A percentile compares a stretch with the other conserved stretches of the same genome.
These are phyloP conservation scores for Coleophoma cylindrospora DNA, from an alignment of 2,329 filamentous ascomycete species.

Conservation along the genomic window DNA sequence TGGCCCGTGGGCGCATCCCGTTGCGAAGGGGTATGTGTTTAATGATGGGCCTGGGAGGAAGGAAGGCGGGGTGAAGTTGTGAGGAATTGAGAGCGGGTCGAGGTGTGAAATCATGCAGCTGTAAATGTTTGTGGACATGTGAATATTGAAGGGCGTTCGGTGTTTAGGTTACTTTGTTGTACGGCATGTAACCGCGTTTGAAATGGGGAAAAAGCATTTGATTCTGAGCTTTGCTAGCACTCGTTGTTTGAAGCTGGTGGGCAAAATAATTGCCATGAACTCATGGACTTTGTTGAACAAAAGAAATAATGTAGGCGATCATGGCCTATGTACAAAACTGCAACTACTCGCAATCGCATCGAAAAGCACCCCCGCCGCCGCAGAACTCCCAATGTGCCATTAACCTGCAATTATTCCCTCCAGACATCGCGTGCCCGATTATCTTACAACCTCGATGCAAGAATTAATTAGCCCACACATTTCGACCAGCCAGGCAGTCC, in stretches of 20 bases:
- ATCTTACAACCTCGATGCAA: not conserved
- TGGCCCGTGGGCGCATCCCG: constrained; percentile 36
- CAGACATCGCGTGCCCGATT: not conserved
- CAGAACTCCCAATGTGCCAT: constrained; percentile 6
- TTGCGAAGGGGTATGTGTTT: constrained; percentile 58
- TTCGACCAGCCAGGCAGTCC: constrained; percentile 52
- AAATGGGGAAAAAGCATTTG: too few relatives aligned
- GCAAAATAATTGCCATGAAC: not conserved
- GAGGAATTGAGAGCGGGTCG: constrained; percentile 12
- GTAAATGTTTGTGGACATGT: too few relatives aligned
- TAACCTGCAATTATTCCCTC: not conserved
- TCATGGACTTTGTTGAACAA: not conserved
- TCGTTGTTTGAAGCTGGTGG: not conserved
- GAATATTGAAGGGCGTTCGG: too few relatives aligned
- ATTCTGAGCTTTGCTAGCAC: not conserved
- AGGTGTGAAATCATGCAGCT: too few relatives aligned
- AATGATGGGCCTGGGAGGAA: constrained; percentile 34
- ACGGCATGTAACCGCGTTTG: too few relatives aligned
- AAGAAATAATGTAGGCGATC: not conserved
- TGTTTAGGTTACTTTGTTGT: too few relatives aligned
- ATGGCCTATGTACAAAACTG: not conserved
- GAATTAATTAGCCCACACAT: constrained; percentile 16
- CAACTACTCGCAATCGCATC: not conserved
- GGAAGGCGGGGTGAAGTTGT: constrained; percentile 17
- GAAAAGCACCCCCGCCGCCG: not conserved